phyloP scores from a whole-genome alignment of 495 filamentous ascomycete genomes.

The Daldinia loculata region DNA sequence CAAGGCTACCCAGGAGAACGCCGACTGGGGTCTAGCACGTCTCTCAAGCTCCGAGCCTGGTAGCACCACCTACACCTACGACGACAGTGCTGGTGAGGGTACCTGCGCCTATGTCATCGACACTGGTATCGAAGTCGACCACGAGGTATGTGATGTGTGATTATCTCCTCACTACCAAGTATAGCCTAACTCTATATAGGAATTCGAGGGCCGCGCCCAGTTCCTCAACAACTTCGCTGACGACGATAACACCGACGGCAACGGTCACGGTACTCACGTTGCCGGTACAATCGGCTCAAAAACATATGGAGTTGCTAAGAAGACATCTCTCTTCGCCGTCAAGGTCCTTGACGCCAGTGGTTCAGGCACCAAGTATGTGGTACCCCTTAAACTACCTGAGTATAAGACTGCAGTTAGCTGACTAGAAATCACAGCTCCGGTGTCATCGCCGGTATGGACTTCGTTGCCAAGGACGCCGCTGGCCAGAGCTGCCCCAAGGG shows the following conservation, averaged over 20 bases:
- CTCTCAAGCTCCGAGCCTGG: constrained; percentile 56
- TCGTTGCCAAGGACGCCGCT: constrained; percentile 52
- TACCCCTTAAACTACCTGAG: background rate
- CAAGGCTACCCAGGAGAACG: constrained; percentile 55
- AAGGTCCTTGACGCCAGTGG: constrained; percentile 67
- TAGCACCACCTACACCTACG: constrained; percentile 63
- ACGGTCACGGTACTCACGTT: constrained; percentile 69
- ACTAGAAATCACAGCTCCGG: constrained; percentile 47
- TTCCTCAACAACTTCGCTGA: constrained; percentile 51
- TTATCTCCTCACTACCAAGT: constrained; percentile 49
- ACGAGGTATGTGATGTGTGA: constrained; percentile 64
- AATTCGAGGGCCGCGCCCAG: constrained; percentile 67
- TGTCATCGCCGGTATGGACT: constrained; percentile 65
- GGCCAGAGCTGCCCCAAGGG: constrained; percentile 48
- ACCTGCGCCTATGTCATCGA: constrained; percentile 69
- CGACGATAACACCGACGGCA: constrained; percentile 47
- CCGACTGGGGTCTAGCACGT: constrained; percentile 65
- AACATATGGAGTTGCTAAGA: constrained; percentile 73
- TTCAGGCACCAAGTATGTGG: constrained; percentile 49
- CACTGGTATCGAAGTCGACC: constrained; percentile 64
- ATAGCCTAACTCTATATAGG: constrained; percentile 37
- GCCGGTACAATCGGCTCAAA: constrained; percentile 69
- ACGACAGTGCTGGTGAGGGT: constrained; percentile 63
- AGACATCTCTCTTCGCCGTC: constrained; percentile 68
- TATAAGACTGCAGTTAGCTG: background rate